Percentiles rank a stretch among this genome's conserved stretches.
These are phyloP conservation scores for Metschnikowia noctiluminum DNA, from an alignment of 805 yeast species.

Conservation along the genomic window DNA sequence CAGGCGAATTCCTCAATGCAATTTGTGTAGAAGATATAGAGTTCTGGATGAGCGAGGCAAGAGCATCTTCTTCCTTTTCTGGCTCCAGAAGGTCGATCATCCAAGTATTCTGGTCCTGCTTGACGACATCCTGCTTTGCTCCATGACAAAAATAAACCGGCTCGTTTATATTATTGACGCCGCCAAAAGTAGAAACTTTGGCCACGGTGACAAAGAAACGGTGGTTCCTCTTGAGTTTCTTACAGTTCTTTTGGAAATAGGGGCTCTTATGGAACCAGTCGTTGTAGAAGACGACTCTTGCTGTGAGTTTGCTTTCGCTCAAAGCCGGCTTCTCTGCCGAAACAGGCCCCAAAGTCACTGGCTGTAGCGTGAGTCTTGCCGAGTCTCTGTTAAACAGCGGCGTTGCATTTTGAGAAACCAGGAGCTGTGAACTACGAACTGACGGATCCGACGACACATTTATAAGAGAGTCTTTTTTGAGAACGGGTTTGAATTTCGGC, in stretches of 20 bases:
- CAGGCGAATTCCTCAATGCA: background rate
- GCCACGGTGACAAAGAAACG: slow-evolving; percentile 15
- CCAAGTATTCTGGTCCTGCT: slow-evolving; percentile 1
- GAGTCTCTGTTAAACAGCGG: background rate
- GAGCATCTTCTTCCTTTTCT: background rate
- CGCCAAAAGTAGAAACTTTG: slow-evolving; percentile 9
- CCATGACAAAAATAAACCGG: slow-evolving; percentile 25
- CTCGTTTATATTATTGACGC: slow-evolving; percentile 10
- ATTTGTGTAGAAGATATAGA: slow-evolving; percentile 15
- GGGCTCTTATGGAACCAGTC: slow-evolving; percentile 33
- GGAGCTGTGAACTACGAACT: slow-evolving; percentile 1
- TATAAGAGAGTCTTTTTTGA: background rate
- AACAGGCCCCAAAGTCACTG: slow-evolving; percentile 9
- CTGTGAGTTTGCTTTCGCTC: slow-evolving; percentile 18
- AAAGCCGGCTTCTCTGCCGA: slow-evolving; percentile 6
- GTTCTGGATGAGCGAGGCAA: slow-evolving; percentile 14
- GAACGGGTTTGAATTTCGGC: slow-evolving; percentile 19
- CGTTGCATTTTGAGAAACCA: background rate
- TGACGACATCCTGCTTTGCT: background rate
- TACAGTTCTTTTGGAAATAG: slow-evolving; percentile 6
- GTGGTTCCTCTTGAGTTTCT: background rate
- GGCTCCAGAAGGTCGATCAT: slow-evolving; percentile 14
- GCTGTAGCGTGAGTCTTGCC: slow-evolving; percentile 5
- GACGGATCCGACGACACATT: slow-evolving; percentile 3
- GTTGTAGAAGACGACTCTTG: slow-evolving; percentile 29